Base-by-base conservation (phyloP, 345 rosid species). In the Camelina laxa region DNA sequence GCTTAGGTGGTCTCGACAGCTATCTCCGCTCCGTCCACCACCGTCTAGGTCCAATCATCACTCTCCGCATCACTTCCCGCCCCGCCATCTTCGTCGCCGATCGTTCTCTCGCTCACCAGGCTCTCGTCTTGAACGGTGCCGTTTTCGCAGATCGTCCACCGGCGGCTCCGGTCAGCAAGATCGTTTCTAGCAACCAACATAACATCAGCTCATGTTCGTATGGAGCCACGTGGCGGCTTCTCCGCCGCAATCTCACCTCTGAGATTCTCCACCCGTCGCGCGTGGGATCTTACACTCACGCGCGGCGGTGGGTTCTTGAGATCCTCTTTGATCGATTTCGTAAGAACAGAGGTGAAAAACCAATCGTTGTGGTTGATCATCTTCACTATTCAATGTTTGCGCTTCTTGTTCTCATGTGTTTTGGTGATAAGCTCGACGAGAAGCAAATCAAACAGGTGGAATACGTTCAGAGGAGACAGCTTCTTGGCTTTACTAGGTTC, bases 381-480 rank as follows among this genome's bases (percentile, higher is more conserved):
- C 72, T 76, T 10, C 75, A 62, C 6, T 80, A 76, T 10, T 63
- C 75, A 0, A 80, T 80, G 78, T 72, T 72, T 10, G 71, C 80
- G 6, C 72, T 76, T 13, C 59, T 80, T 2, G 81, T 73, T 1
- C 55, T 77, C 0, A 80, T 80, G 81, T 80, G 83, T 60, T 80
- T 73, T 11, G 83, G 81, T 2, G 75, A 77, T 22, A 81, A 77
- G 66, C 84, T 81, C 21, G 47, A 65, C 2, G 72, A 73, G 39
- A 27, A 81, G 0, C 70, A 81, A 13, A 81, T 81, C 42, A 63
- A 65, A 31, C 13, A 77, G 20, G 77, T 77, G 2, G 60, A 69
- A 5, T 55, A 6, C 2, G 65, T 80, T 35, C 54, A 67, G 41
- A 62, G 69, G 67, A 16, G 42, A 6, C 12, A 11, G 33, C 60